Evolutionary conservation across 352 stramenopile genomes (phyloP).

Genomic region (Pythium vanterpoolii): DNA sequence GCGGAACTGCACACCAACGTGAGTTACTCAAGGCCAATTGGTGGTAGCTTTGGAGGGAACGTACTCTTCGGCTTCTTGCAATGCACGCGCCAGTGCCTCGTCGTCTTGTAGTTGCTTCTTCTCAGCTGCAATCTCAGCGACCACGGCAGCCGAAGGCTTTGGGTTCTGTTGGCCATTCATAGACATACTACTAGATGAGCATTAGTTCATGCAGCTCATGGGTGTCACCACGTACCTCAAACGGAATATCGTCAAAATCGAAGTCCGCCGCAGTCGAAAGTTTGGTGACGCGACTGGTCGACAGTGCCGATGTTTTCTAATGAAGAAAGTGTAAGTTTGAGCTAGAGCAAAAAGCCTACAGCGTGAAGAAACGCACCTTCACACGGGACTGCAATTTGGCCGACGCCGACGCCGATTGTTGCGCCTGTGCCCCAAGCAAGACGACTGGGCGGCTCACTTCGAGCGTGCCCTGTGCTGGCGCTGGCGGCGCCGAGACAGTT

Average conservation of each 20-base stretch:
- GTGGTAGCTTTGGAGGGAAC: slow-evolving; percentile 1
- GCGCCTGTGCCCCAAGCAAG: slow-evolving; percentile 59
- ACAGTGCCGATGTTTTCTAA: slow-evolving; percentile 37
- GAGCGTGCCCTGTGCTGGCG: slow-evolving; percentile 36
- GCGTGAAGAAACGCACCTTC: slow-evolving; percentile 36
- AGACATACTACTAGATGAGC: background rate
- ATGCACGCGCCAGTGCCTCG: slow-evolving; percentile 71
- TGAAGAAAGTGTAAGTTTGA: background rate
- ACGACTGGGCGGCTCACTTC: slow-evolving; percentile 69
- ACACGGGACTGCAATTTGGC: slow-evolving; percentile 52
- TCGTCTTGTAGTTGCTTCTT: slow-evolving; percentile 88
- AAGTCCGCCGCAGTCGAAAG: slow-evolving; percentile 72
- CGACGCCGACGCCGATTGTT: slow-evolving; percentile 36
- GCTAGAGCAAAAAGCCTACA: background rate
- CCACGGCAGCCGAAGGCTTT: slow-evolving; percentile 30
- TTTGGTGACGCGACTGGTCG: slow-evolving; percentile 53
- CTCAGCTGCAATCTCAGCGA: slow-evolving; percentile 22
- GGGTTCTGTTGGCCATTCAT: slow-evolving; percentile 48
- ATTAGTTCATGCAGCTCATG: background rate
- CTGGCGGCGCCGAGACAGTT: slow-evolving; percentile 13
- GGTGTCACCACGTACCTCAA: slow-evolving; percentile 42
- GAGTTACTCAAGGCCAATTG: background rate
- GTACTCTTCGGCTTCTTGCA: slow-evolving; percentile 82
- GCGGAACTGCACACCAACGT: background rate
- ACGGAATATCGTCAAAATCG: slow-evolving; percentile 88